Evolutionary conservation across 1,139 yeast genomes (phyloP).

Genomic region (Candida gigantensis): DNA sequence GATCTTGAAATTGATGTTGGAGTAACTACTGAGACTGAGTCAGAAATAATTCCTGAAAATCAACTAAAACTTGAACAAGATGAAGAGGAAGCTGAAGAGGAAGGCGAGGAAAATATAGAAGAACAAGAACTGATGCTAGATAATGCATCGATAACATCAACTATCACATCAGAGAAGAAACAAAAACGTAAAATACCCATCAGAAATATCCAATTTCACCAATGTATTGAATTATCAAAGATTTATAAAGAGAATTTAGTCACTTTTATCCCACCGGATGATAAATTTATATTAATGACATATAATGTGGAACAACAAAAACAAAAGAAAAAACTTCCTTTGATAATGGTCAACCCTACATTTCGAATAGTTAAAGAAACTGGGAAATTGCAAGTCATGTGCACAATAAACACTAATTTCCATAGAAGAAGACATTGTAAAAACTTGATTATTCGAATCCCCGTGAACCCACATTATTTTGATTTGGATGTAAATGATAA

Average conservation of each 20-base stretch:
- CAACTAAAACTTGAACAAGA: constrained; percentile 18
- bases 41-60: constrained; percentile 17
- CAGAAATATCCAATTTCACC: constrained; percentile 48
- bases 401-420: constrained; percentile 36
- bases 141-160: neutral
- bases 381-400: constrained; percentile 37
- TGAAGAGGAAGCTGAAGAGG: constrained; percentile 22
- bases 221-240: constrained; percentile 43
- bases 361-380: constrained; percentile 25
- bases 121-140: neutral
- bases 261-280: constrained; percentile 50
- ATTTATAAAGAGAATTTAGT: constrained; percentile 41
- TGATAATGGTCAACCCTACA: constrained; percentile 39
- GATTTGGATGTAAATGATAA: constrained; percentile 35
- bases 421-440: constrained; percentile 38
- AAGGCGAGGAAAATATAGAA: constrained; percentile 15
- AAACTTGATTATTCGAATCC: constrained; percentile 33
- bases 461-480: constrained; percentile 38
- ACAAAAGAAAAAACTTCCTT: constrained; percentile 36
- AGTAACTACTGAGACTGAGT: too few species aligned
- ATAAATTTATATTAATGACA: constrained; percentile 40
- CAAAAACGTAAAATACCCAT: constrained; percentile 30
- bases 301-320: constrained; percentile 45
- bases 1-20: constrained; percentile 7
- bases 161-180: constrained; percentile 1